Evolutionary conservation across 768 basidiomycete genomes (phyloP).

Genomic region (Lepiota brunneoincarnata): DNA sequence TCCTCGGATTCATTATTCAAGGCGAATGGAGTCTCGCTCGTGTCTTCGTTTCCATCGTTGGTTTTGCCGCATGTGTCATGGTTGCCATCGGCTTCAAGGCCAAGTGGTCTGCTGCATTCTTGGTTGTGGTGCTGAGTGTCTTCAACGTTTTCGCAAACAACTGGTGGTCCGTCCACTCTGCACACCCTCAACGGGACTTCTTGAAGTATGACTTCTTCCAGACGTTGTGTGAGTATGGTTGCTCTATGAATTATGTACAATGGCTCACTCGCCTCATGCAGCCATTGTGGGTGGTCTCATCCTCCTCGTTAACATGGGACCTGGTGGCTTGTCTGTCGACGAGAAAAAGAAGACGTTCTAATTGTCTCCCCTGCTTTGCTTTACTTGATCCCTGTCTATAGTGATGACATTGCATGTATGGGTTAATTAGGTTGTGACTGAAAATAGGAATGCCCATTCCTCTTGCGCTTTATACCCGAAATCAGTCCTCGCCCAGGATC

Average conservation of each 20-base stretch:
- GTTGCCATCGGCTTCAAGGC: conserved; percentile 99
- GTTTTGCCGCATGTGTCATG: conserved; percentile 90
- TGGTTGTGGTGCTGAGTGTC: conserved; percentile 84
- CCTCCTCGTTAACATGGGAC: conserved; percentile 97
- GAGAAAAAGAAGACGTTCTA: conserved; percentile 98
- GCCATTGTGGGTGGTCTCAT: conserved; percentile 97
- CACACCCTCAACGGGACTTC: conserved; percentile 96
- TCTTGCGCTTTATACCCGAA: too few relatives aligned
- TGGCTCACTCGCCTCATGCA: conserved; percentile 18
- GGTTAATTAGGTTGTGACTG: not conserved
- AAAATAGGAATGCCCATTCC: not conserved
- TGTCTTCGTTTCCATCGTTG: conserved; percentile 84
- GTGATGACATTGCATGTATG: not conserved
- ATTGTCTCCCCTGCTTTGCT: conserved; percentile 12
- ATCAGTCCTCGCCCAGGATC: too few relatives aligned
- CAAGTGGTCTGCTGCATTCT: conserved; percentile 96
- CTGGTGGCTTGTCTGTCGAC: conserved; percentile 94
- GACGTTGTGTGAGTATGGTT: conserved; percentile 63
- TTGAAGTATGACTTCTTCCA: conserved; percentile 99
- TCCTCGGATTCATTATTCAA: conserved; percentile 95
- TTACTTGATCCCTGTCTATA: not conserved
- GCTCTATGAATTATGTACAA: not conserved
- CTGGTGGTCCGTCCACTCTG: conserved; percentile 93
- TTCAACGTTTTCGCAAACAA: conserved; percentile 99
- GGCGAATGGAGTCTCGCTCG: conserved; percentile 88